phyloP scores from a whole-genome alignment of 306 rosid species.

The Cicer chorassanicum region DNA sequence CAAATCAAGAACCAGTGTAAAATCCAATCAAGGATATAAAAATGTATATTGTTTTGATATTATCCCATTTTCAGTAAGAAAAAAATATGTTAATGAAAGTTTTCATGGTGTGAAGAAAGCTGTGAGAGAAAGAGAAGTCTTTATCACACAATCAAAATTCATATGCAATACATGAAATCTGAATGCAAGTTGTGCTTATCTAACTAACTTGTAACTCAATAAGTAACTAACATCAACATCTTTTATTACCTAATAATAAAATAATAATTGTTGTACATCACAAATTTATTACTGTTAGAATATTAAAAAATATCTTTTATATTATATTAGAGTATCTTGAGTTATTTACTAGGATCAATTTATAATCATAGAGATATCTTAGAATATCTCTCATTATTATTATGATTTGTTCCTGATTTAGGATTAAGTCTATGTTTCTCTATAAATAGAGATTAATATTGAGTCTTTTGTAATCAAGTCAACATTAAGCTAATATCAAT shows the following conservation, averaged over 20 bases:
- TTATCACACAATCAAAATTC: neutral
- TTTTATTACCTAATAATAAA: too few relatives aligned
- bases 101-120: neutral
- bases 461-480: too few relatives aligned
- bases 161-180: neutral
- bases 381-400: too few relatives aligned
- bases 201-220: neutral
- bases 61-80: neutral
- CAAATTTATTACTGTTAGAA: too few relatives aligned
- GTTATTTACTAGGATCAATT: too few relatives aligned
- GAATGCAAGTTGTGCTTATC: neutral
- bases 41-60: neutral
- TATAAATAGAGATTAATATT: too few relatives aligned
- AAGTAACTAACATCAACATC: neutral
- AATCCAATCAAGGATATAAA: conserved; percentile 5
- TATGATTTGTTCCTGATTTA: too few relatives aligned
- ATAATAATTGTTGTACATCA: neutral
- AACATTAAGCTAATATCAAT: too few relatives aligned
- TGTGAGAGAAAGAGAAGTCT: neutral
- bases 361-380: too few relatives aligned
- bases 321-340: too few relatives aligned
- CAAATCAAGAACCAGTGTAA: conserved; percentile 2
- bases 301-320: too few relatives aligned
- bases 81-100: neutral
- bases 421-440: too few relatives aligned